Evolutionary conservation across 257 asterid genomes (phyloP).

Genomic region (Oldenlandia corymbosa): DNA sequence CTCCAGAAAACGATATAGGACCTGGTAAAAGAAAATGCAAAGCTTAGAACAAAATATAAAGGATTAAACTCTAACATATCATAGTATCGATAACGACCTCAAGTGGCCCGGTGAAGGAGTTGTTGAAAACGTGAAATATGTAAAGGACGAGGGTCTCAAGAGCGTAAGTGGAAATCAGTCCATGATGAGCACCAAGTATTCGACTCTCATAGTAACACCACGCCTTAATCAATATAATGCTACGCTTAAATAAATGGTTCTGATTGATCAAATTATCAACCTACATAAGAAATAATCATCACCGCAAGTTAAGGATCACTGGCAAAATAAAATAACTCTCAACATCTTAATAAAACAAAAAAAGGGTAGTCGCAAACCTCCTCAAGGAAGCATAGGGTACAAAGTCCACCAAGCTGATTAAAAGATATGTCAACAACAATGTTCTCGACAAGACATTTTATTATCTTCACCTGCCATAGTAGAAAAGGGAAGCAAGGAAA

Average conservation of each 20-base stretch:
- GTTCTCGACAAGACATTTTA: conserved; percentile 88
- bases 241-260: conserved; percentile 87
- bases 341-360: conserved; percentile 3
- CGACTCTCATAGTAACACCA: conserved; percentile 99
- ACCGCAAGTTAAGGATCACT: neutral
- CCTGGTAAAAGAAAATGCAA: conserved; percentile 48
- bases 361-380: conserved; percentile 47
- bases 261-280: conserved; percentile 72
- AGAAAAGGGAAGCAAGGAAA: conserved; percentile 4
- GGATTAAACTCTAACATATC: conserved; percentile 15
- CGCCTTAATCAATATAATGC: conserved; percentile 86
- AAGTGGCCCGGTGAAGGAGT: conserved; percentile 84
- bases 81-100: conserved; percentile 48
- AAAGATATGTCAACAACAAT: conserved; percentile 94
- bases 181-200: conserved; percentile 91
- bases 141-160: conserved; percentile 90
- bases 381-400: conserved; percentile 89
- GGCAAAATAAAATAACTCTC: neutral
- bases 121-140: conserved; percentile 86
- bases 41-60: conserved; percentile 23
- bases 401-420: conserved; percentile 89
- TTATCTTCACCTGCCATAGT: conserved; percentile 63
- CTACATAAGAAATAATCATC: conserved; percentile 33
- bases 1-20: conserved; percentile 82
- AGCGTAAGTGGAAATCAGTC: conserved; percentile 93